Conservation (phyloP, 2,329 filamentous ascomycete species). For the Aspergillus clavatus region DNA sequence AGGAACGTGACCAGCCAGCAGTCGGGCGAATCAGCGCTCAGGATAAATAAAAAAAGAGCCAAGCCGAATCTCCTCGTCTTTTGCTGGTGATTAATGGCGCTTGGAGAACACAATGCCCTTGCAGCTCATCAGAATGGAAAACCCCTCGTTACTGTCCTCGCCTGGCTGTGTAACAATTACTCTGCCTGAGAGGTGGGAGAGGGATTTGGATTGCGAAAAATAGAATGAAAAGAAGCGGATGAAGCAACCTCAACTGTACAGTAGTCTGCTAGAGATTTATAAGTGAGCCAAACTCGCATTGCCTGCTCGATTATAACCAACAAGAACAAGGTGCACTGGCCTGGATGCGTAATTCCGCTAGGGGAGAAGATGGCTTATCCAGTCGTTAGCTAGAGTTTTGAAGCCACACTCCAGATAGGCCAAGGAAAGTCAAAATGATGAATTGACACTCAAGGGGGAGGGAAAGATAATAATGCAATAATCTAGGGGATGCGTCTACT, state of each 20-base stretch:
- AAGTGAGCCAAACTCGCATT: no score
- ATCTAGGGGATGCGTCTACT: background rate
- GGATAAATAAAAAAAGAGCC: constrained; percentile 3
- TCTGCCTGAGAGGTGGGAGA: background rate
- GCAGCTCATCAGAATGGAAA: constrained; percentile 1
- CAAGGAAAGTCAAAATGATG: background rate
- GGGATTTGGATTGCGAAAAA: background rate
- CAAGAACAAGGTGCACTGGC: background rate
- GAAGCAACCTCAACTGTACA: no score
- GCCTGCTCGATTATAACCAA: no score
- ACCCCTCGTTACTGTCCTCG: background rate
- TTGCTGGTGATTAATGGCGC: background rate
- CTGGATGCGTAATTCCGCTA: background rate
- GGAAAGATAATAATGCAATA: background rate
- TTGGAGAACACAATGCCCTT: constrained; percentile 6
- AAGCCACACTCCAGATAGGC: background rate
- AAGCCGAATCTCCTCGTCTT: background rate
- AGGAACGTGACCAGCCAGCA: constrained; percentile 33
- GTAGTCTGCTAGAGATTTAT: no score
- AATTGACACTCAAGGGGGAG: background rate
- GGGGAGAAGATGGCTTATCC: background rate
- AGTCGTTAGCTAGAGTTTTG: background rate
- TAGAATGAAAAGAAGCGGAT: background rate
- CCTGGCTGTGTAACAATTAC: background rate
- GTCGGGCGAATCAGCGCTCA: constrained; percentile 14